A percentile compares a stretch with the other conserved stretches of the same genome.
These are phyloP conservation scores for Carex myosuroides DNA, from an alignment of 176 grass and related monocot genomes.

Conservation along the genomic window DNA sequence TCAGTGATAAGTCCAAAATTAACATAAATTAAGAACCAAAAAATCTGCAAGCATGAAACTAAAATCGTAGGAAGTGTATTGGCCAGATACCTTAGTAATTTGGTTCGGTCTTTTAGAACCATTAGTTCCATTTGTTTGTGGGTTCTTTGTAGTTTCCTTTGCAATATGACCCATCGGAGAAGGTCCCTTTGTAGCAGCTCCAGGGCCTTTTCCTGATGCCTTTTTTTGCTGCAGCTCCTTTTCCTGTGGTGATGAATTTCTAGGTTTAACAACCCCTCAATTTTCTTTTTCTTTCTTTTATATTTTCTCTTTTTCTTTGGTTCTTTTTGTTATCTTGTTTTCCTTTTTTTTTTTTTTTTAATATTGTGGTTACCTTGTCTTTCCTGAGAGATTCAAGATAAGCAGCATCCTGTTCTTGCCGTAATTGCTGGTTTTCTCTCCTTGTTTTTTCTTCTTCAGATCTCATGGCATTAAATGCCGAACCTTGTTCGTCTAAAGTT, in stretches of 20 bases:
- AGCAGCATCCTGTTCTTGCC: conserved; percentile 53
- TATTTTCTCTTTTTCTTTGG: background rate
- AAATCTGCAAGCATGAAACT: background rate
- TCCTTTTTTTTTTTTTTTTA: background rate
- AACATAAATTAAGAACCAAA: background rate
- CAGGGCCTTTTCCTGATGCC: conserved; percentile 12
- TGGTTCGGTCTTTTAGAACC: conserved; percentile 33
- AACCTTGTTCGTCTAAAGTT: conserved; percentile 52
- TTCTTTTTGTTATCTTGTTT: conserved; percentile 1
- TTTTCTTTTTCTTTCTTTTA: background rate
- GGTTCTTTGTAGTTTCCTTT: conserved; percentile 17
- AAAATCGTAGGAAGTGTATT: background rate
- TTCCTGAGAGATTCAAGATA: conserved; percentile 54
- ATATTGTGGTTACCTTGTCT: conserved; percentile 38
- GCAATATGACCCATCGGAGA: conserved; percentile 4
- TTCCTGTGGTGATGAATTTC: conserved; percentile 27
- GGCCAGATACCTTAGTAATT: conserved; percentile 42
- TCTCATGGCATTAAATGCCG: conserved; percentile 16
- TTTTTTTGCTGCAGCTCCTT: conserved; percentile 29
- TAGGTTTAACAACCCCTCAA: background rate
- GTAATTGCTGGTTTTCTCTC: conserved; percentile 29
- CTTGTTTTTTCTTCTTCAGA: conserved; percentile 49
- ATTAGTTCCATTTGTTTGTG: conserved; percentile 18
- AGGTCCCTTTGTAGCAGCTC: background rate
- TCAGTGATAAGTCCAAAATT: background rate